Evolutionary conservation across 352 stramenopile genomes (phyloP), one percentile per base, ranked within the genome.

Genomic region (Ophiocytium majus): DNA sequence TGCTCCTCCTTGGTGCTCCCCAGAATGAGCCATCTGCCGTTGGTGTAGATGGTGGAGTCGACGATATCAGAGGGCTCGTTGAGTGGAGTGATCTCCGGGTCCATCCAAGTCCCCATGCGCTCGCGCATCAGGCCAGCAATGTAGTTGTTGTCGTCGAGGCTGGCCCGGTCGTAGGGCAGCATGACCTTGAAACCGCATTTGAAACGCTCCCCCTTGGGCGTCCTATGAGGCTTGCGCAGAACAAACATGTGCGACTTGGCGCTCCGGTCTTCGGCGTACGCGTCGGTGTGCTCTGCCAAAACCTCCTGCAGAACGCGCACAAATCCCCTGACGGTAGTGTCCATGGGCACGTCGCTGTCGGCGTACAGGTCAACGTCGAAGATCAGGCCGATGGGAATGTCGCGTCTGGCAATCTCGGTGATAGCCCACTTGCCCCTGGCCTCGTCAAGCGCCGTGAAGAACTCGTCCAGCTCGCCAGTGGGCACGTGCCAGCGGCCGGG

Each of bases 161-260:
- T 37, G 10, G 64, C 64, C 64, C 31, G 5, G 34, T 76, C 64
- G 5, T 17, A 17, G 5, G 64, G 64, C 64, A 76, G 5, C 64
- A 76, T 76, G 31, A 76, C 64, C 34, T 76, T 76, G 34, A 76
- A 76, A 17, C 64, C 64, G 31, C 31, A 34, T 17, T 76, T 76
- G 34, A 37, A 76, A 5, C 5, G 5, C 5, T 57, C 43, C 5
- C 43, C 43, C 17, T 17, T 17, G 10, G 31, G 64, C 5, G 64
- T 76, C 5, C 31, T 17, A 10, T 17, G 10, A 17, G 64, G 64
- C 64, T 76, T 76, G 5, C 34, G 5, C 64, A 76, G 64, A 14
- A 76, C 17, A 5, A 5, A 76, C 64, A 76, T 76, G 5, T 37
- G 5, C 64, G 64, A 17, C 34, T 5, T 5, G 31, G 5, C 5